Base-by-base conservation (phyloP, 192 early-diverging fungal genomes). In the Obelidium mucronatum region DNA sequence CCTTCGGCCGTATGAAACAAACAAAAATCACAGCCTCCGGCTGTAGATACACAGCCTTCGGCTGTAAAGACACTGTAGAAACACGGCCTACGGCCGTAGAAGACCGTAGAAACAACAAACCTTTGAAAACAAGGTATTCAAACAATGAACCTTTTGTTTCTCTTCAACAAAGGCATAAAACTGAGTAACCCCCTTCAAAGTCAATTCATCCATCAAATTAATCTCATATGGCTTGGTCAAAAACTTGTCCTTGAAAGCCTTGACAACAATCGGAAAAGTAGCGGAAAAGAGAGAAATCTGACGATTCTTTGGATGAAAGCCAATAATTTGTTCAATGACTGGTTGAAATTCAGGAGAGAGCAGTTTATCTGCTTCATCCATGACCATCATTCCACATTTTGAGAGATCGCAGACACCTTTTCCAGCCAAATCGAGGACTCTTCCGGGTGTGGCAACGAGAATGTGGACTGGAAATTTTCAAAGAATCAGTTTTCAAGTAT, bases 161-260 rank as follows among this genome's bases (percentile, higher is more conserved):
- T 99, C 97, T 83, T 98, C 96, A 30, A 99, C 97, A 86, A 95
- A 99, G 37, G 97, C 97, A 81, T 99, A 99, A 86, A 96, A 99
- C 86, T 99, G 97, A 6, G 97, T 99, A 30, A 99, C 94, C 78
- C 97, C 97, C 69, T 93, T 92, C 76, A 99, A 87, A 3, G 97
- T 99, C 40, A 99, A 90, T 81, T 99, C 96, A 71, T 99, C 97
- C 97, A 99, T 99, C 42, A 99, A 84, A 74, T 99, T 99, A 80
- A 99, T 99, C 81, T 99, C 97, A 78, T 99, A 97, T 26, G 97
- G 95, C 75, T 96, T 97, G 82, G 87, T 85, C 77, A 99, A 89
- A 76, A 92, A 95, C 80, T 96, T 97, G 81, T 99, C 96, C 83
- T 97, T 97, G 91, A 99, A 99, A 53, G 83, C 83, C 84, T 99